Evolutionary conservation across 345 rosid genomes (phyloP).

Genomic region (Arabis alpina): DNA sequence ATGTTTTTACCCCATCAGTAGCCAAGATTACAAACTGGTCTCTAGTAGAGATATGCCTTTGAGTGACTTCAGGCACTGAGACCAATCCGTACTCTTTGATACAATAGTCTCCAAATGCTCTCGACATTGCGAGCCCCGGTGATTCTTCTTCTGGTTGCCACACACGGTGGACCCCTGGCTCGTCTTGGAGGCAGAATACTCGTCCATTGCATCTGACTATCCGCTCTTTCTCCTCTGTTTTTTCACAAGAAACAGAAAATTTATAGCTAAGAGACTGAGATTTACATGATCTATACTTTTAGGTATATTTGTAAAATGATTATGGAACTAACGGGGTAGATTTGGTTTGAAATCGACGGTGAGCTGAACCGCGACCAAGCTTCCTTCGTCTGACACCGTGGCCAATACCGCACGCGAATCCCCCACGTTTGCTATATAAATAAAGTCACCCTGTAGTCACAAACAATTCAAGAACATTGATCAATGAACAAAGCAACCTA

Average conservation of each 20-base stretch:
- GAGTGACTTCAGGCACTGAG: slow-evolving; percentile 81
- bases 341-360: slow-evolving; percentile 90
- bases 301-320: neutral
- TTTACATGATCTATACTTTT: neutral
- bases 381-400: slow-evolving; percentile 77
- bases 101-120: slow-evolving; percentile 96
- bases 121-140: slow-evolving; percentile 96
- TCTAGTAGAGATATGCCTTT: slow-evolving; percentile 60
- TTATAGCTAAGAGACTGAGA: neutral
- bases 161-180: slow-evolving; percentile 89
- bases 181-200: slow-evolving; percentile 76
- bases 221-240: slow-evolving; percentile 86
- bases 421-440: slow-evolving; percentile 80
- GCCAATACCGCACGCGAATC: slow-evolving; percentile 94
- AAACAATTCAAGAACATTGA: slow-evolving; percentile 17
- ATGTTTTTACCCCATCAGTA: slow-evolving; percentile 76
- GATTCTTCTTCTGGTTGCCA: slow-evolving; percentile 82
- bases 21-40: slow-evolving; percentile 89
- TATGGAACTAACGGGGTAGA: slow-evolving; percentile 69
- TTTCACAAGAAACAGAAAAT: neutral
- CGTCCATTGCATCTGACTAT: slow-evolving; percentile 70
- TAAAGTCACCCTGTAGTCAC: slow-evolving; percentile 62
- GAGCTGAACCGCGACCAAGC: slow-evolving; percentile 72
- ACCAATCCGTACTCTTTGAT: slow-evolving; percentile 74
- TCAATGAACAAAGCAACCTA: neutral